These are phyloP conservation scores for Aspergillus pseudotamarii DNA, from an alignment of 2,329 filamentous ascomycete genomes.

Conservation along the genomic window DNA sequence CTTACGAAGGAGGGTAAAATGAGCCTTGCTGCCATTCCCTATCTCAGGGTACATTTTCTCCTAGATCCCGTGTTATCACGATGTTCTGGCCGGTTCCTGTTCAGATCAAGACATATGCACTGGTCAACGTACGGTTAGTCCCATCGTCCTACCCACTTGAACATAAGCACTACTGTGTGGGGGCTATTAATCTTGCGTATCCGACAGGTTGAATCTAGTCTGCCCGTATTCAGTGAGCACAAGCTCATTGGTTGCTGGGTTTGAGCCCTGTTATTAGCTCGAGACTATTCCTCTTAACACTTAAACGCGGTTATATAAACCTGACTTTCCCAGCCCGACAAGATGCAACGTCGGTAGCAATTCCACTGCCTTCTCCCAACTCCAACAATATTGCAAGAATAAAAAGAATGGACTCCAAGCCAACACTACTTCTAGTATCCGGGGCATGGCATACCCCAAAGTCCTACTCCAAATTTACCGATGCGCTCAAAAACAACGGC, in stretches of 20 bases:
- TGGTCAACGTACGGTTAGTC: no score
- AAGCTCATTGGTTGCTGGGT: not conserved
- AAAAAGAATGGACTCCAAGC: not conserved
- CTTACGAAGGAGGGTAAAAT: no score
- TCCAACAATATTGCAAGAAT: not conserved
- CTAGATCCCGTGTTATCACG: no score
- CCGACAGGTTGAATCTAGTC: not conserved
- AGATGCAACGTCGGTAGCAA: no score
- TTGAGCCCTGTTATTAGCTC: no score
- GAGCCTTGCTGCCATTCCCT: no score
- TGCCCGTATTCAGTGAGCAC: no score
- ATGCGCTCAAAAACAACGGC: not conserved
- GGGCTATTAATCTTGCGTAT: not conserved
- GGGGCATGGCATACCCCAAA: slow-evolving; percentile 12
- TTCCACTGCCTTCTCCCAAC: not conserved
- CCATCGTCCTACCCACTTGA: no score
- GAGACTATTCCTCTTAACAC: not conserved
- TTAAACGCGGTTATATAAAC: not conserved
- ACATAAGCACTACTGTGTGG: not conserved
- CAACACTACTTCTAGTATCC: not conserved
- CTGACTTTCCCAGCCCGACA: not conserved
- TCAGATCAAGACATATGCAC: no score
- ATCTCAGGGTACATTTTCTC: no score
- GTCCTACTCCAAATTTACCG: slow-evolving; percentile 5
- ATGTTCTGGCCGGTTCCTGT: no score